Evolutionary conservation across 73 alveolate species (phyloP), one percentile per base, ranked within the genome.

Genomic region (Uronychia binucleata): DNA sequence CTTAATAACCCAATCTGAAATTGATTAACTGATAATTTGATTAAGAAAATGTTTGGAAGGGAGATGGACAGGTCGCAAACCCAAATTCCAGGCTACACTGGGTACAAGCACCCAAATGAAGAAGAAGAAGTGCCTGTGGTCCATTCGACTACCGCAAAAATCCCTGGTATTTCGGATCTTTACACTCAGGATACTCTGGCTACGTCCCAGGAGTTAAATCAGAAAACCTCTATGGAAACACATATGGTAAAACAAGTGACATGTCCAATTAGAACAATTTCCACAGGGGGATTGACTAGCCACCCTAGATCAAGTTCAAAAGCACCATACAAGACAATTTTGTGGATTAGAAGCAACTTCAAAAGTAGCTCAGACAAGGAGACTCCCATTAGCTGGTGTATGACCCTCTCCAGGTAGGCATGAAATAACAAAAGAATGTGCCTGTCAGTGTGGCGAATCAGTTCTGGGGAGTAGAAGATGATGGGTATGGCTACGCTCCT

Each of bases 181-280:
- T 60, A 75, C 32, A 0, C 59, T 88, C 11, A 67, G 97, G 97
- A 31, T 93, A 93, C 82, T 78, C 85, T 79, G 97, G 97, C 1
- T 93, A 77, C 77, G 95, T 93, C 31, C 95, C 96, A 33, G 94
- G 95, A n/a, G 95, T 91, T 29, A 92, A 92, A 77, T 77, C 96
- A 0, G 98, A 94, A 78, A 94, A 94, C 77, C 92, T 93, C 58
- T 93, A 79, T 79, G 98, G 98, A 19, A 91, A 92, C 75, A 89
- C 96, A 78, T 94, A 90, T 77, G 97, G 97, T 30, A 94, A 90
- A 60, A 90, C 90, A 31, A 86, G 90, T 34, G 93, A 74, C 29
- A 57, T 79, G 57, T 85, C 93, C 14, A 83, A 83, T 0, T 59
- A 57, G 60, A 88, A 88, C 57, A 57, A 57, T n/a, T 76, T 83